Percentiles rank a stretch among this genome's conserved stretches.
Conservation (phyloP, 257 asterid genomes). For the Petrea volubilis region DNA sequence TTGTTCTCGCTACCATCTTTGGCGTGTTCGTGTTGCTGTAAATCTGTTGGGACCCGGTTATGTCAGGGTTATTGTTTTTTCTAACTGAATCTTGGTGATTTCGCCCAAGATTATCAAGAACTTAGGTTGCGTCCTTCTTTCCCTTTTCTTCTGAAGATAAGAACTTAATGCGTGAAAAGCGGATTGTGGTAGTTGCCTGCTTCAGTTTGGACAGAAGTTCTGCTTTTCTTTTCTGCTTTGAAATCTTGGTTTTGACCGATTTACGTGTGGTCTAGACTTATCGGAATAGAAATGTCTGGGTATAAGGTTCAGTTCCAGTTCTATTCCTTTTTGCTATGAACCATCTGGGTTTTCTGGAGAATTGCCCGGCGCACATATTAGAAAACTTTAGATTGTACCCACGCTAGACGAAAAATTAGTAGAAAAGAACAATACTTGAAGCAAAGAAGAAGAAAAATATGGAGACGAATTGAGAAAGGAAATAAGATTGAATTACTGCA, state of each 20-base stretch:
- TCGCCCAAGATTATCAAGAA: not conserved
- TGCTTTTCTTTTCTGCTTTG: not conserved
- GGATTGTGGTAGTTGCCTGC: conserved; percentile 3
- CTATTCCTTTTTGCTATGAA: not conserved
- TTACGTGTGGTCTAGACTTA: not conserved
- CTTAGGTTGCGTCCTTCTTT: not conserved
- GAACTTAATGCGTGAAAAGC: conserved; percentile 4
- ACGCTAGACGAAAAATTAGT: too few species aligned
- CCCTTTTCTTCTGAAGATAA: not conserved
- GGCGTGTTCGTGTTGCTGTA: not conserved
- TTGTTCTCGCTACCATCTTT: not conserved
- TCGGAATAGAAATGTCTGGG: not conserved
- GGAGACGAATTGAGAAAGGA: too few species aligned
- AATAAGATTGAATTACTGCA: too few species aligned
- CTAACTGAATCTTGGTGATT: not conserved
- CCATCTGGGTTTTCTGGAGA: too few species aligned
- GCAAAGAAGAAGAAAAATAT: too few species aligned
- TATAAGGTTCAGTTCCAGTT: not conserved
- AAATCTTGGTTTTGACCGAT: not conserved
- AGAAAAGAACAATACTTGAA: too few species aligned
- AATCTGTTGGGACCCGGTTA: not conserved
- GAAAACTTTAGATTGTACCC: too few species aligned
- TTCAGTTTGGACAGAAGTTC: not conserved
- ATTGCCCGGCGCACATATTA: too few species aligned
- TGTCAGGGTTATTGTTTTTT: not conserved